phyloP scores from a whole-genome alignment of 352 stramenopile species.

The Phytophthora lateralis region DNA sequence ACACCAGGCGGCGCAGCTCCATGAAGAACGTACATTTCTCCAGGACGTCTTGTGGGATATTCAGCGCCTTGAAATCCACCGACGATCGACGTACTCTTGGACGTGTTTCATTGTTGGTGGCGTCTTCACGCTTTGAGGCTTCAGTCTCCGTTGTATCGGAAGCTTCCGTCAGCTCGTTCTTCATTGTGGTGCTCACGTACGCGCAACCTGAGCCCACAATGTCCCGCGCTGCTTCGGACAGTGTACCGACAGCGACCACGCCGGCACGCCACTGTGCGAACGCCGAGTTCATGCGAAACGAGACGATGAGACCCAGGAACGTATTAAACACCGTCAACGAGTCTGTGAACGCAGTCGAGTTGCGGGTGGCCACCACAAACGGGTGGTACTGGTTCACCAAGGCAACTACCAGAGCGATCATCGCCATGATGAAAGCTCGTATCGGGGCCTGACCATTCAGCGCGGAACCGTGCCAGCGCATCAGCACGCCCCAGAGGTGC shows the following conservation, averaged over 20 bases:
- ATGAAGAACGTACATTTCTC: constrained; percentile 85
- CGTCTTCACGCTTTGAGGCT: constrained; percentile 7
- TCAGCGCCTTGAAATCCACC: constrained; percentile 21
- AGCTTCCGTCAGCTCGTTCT: constrained; percentile 17
- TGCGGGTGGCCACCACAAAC: constrained; percentile 68
- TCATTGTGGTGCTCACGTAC: constrained; percentile 61
- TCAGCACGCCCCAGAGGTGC: constrained; percentile 60
- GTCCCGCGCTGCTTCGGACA: constrained; percentile 65
- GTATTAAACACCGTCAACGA: constrained; percentile 89
- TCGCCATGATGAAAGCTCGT: constrained; percentile 68
- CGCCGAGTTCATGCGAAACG: constrained; percentile 83
- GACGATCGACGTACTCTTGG: background rate
- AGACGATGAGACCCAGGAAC: constrained; percentile 80
- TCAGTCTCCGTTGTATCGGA: background rate
- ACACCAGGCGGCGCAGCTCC: constrained; percentile 76
- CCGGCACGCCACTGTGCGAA: constrained; percentile 80
- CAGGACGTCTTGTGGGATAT: constrained; percentile 57
- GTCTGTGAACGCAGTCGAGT: constrained; percentile 78
- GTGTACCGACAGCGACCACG: constrained; percentile 63
- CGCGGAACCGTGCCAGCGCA: constrained; percentile 77
- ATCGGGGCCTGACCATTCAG: constrained; percentile 69
- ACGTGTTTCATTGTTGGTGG: constrained; percentile 2
- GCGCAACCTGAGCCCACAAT: constrained; percentile 77
- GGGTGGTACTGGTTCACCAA: constrained; percentile 56
- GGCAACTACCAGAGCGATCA: constrained; percentile 61